A percentile compares a stretch with the other conserved stretches of the same genome.
phyloP scores from a whole-genome alignment of 345 rosid genomes.

The Toxicodendron radicans region DNA sequence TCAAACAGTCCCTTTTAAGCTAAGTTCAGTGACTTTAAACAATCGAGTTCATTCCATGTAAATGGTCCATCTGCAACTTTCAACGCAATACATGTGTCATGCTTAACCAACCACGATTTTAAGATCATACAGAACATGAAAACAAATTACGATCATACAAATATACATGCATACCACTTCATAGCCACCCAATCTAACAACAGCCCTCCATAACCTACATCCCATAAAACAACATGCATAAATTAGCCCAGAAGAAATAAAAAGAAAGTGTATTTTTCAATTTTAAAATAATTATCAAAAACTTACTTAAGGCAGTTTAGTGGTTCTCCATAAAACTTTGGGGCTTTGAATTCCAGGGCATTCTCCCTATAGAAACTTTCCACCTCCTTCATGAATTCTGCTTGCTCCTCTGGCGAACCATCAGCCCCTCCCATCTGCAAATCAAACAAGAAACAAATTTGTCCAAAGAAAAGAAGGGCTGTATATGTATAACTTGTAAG shows the following conservation, averaged over 20 bases:
- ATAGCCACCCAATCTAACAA: constrained; percentile 78
- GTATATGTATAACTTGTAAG: not conserved
- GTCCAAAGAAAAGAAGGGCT: not conserved
- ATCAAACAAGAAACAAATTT: constrained; percentile 16
- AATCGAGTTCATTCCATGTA: not conserved
- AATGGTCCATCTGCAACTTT: not conserved
- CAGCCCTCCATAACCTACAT: constrained; percentile 84
- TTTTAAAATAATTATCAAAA: constrained; percentile 17
- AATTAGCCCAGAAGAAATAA: constrained; percentile 17
- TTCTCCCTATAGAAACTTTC: constrained; percentile 58
- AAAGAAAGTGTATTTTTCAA: constrained; percentile 11
- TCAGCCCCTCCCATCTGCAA: constrained; percentile 53
- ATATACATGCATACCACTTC: constrained; percentile 63
- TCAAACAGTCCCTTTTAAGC: not conserved
- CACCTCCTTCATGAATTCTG: constrained; percentile 68
- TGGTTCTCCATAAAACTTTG: constrained; percentile 75
- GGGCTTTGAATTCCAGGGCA: constrained; percentile 69
- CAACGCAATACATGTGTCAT: not conserved
- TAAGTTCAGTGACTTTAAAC: not conserved
- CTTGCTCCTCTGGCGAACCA: constrained; percentile 72
- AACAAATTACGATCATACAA: constrained; percentile 12
- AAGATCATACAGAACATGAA: constrained; percentile 17
- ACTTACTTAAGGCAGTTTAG: constrained; percentile 77
- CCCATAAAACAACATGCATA: constrained; percentile 18
- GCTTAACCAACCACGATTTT: not conserved